Evolutionary conservation across 1,284 basidiomycete genomes (phyloP).

Genomic region (Pseudomicrostroma phylloplanum): DNA sequence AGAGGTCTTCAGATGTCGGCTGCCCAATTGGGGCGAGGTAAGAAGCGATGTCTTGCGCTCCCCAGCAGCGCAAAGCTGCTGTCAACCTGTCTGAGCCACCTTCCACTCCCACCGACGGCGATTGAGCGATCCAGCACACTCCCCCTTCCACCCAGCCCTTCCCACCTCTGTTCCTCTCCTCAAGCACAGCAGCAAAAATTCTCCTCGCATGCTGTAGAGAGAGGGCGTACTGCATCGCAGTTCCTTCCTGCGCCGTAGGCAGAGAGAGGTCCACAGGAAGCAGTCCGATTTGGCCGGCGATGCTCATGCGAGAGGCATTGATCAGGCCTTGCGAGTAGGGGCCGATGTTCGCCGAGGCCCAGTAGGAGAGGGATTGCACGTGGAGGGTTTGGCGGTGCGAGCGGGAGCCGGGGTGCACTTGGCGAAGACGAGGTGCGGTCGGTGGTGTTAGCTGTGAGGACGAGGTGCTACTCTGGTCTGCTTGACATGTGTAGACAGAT

Average conservation of each 20-base stretch:
- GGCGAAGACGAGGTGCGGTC: not conserved
- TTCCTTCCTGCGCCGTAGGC: conserved; percentile 52
- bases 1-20: not conserved
- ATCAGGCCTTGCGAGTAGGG: conserved; percentile 90
- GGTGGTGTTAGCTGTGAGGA: too few relatives aligned
- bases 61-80: conserved; percentile 10
- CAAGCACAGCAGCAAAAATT: conserved; percentile 55
- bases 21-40: not conserved
- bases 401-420: conserved; percentile 3
- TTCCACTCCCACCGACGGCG: conserved; percentile 8
- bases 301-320: conserved; percentile 67
- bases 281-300: conserved; percentile 93
- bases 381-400: conserved; percentile 57
- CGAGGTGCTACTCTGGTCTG: not conserved
- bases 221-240: conserved; percentile 64
- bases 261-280: conserved; percentile 68
- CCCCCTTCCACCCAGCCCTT: conserved; percentile 42
- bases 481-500: not conserved
- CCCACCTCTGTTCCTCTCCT: conserved; percentile 14
- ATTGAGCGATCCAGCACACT: conserved; percentile 42
- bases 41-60: not conserved
- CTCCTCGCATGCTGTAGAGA: conserved; percentile 73
- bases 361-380: conserved; percentile 90
- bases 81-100: conserved; percentile 13
- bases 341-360: conserved; percentile 98